phyloP scores from a whole-genome alignment of 345 rosid genomes.

The Salix caprea region DNA sequence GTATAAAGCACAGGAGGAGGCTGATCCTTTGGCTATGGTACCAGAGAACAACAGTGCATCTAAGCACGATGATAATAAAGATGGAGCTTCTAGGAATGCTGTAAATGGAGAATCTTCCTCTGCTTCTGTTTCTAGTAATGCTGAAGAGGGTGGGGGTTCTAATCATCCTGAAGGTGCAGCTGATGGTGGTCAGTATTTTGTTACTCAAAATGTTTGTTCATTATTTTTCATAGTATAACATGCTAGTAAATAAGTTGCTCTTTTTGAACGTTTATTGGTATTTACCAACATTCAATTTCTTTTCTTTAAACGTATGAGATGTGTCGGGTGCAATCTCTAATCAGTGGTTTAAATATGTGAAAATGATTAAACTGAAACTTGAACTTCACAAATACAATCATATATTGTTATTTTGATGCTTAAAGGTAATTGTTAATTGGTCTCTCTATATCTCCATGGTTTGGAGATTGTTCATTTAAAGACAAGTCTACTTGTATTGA shows the following conservation, averaged over 20 bases:
- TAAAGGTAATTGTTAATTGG: too few relatives aligned
- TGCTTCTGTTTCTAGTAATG: conserved; percentile 44
- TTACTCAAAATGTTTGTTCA: background rate
- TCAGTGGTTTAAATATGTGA: background rate
- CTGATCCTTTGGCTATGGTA: conserved; percentile 74
- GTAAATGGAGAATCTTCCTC: conserved; percentile 43
- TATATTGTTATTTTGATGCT: background rate
- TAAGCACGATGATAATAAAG: conserved; percentile 38
- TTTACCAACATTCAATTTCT: background rate
- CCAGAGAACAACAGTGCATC: conserved; percentile 60
- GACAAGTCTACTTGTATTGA: background rate
- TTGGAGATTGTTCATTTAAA: background rate
- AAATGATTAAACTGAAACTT: background rate
- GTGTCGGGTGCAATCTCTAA: background rate
- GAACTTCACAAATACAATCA: background rate
- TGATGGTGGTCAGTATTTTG: conserved; percentile 38
- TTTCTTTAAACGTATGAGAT: background rate
- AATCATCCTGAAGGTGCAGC: conserved; percentile 40
- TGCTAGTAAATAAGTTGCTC: background rate
- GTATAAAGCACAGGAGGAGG: conserved; percentile 87
- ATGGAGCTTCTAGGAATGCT: conserved; percentile 38
- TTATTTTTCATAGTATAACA: background rate
- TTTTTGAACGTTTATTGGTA: background rate
- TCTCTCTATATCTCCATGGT: background rate
- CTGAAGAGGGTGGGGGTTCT: conserved; percentile 49